Base-by-base conservation (phyloP, 306 rosid genomes). In the Trifolium fragiferum region DNA sequence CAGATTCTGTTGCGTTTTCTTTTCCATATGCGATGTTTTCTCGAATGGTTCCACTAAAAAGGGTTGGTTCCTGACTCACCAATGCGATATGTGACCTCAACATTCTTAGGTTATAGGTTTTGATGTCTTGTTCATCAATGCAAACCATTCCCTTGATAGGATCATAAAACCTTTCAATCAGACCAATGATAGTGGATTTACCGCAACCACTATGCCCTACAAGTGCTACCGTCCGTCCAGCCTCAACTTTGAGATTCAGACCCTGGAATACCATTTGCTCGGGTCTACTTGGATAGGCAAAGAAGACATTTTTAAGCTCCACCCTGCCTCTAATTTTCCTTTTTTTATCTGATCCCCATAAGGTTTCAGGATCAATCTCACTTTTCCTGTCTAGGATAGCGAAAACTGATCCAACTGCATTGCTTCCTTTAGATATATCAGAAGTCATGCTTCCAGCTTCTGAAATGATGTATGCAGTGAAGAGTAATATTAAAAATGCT, bases 401-500 rank as follows among this genome's bases (percentile, higher is more conserved):
- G 4, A 93, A 83, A 55, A 93, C 90, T 8, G 93, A 84, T 80
- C 83, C 86, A 84, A 89, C 86, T 19, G 94, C 98, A 8, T 60
- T 83, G 80, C 85, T 86, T 87, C 98, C 98, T 85, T 81, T 91
- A 41, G 92, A 93, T 73, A 88, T 40, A 80, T 93, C 94, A 55
- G 91, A 85, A 59, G 96, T 87, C 98, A 89, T 91, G 84, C 91
- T 93, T 72, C 97, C 97, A n/a, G 98, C 97, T 38, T 91, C 96
- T 44, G 97, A 92, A 80, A 93, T 93, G 23, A 82, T 83, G 51
- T 88, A 93, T 57, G 96, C 92, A 14, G 94, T 87, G 83, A 93
- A 93, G 40, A 91, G 80, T 54, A 89, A 50, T 64, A 89, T 93
- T 44, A 90, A 81, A 62, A 89, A 93, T 38, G 97, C 98, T 88